Evolutionary conservation across 768 basidiomycete genomes (phyloP), one percentile per base, ranked within the genome.

Genomic region (Tephrocybe sp.): DNA sequence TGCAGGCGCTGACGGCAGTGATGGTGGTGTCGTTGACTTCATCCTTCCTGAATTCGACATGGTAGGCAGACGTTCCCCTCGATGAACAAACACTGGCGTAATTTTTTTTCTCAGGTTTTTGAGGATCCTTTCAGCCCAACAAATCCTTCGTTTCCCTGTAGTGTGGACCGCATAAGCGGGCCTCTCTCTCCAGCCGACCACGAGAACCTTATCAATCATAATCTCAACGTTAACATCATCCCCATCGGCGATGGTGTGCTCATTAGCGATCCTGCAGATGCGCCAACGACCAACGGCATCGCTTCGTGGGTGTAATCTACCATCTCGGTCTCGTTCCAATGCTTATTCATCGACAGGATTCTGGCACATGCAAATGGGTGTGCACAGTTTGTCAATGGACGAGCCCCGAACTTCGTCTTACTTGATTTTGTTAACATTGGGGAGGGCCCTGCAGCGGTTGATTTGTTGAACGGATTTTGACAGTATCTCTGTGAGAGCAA

Each of bases 1-100:
- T 52, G 55, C 68, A 1, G 71, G 73, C 13, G 75, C 77, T 68
- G 5, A 62, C 66, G 1, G 36, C 58, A 14, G n/a, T n/a, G n/a
- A n/a, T n/a, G n/a, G n/a, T n/a, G n/a, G n/a, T n/a, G n/a, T n/a
- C n/a, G 77, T 78, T 1, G 62, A 77, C 41, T 82, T 77, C 55
- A 77, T 84, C 51, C 61, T 83, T 4, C 80, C 80, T 5, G 78
- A 83, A 59, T 83, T 83, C 56, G 59, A 71, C 20, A 82, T 79
- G n/a, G n/a, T n/a, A n/a, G n/a, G n/a, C n/a, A n/a, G n/a, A n/a
- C n/a, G n/a, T n/a, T n/a, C n/a, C n/a, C n/a, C 32, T 22, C 5
- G 3, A 20, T 33, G 1, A 40, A n/a, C n/a, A n/a, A n/a, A n/a
- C n/a, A n/a, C n/a, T n/a, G n/a, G n/a, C n/a, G n/a, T n/a, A n/a